These are phyloP conservation scores for Trypanosoma melophagium DNA, from an alignment of 208 protist genomes.

Conservation along the genomic window DNA sequence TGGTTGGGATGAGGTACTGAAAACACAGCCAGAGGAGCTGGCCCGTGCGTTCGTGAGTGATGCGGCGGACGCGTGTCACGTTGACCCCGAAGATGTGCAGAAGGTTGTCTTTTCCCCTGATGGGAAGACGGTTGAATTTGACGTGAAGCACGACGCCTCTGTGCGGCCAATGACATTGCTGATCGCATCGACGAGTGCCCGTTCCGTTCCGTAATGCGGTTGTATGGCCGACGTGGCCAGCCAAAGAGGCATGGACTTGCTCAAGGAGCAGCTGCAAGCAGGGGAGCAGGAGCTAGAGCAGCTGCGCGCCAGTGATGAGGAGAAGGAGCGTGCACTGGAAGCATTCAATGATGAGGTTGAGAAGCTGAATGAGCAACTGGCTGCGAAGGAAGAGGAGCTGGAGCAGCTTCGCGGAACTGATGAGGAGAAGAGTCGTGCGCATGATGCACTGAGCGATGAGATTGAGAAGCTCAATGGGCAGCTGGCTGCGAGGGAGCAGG, in stretches of 20 bases:
- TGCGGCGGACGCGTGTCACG: background rate
- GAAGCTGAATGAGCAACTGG: too few relatives aligned
- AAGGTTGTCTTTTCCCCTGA: background rate
- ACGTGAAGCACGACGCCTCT: background rate
- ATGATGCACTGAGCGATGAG: too few relatives aligned
- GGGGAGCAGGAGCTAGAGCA: conserved; percentile 2
- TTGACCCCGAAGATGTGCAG: background rate
- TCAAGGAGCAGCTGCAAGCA: conserved; percentile 9
- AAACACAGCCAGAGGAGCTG: background rate
- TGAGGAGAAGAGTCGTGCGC: too few relatives aligned
- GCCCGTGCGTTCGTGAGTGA: background rate
- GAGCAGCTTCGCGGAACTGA: too few relatives aligned
- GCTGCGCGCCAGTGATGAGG: background rate
- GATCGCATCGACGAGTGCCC: background rate
- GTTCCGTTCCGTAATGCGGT: conserved; percentile 10
- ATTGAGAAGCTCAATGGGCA: conserved; percentile 1
- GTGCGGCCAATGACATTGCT: background rate
- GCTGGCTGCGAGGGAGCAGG: conserved; percentile 9
- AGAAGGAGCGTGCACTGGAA: too few relatives aligned
- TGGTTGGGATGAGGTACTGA: background rate
- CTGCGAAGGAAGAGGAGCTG: too few relatives aligned
- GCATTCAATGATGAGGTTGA: too few relatives aligned
- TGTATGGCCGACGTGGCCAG: background rate
- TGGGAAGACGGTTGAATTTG: background rate
- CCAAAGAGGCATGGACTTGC: conserved; percentile 7